Conservation (phyloP, 1,284 basidiomycete genomes). For the Somion occarium region DNA sequence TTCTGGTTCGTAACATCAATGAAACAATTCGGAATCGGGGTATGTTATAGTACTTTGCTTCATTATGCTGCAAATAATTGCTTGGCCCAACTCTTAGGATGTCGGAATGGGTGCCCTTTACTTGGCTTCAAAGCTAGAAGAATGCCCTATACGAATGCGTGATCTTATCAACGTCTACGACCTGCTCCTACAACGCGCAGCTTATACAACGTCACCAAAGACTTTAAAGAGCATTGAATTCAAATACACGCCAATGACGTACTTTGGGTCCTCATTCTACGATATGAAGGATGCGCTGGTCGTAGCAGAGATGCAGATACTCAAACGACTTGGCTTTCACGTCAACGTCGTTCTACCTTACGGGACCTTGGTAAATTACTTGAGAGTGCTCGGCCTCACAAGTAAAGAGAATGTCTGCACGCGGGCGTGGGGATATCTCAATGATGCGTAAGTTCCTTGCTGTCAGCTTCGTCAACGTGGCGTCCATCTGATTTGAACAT, state of each 20-base stretch:
- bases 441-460: constrained; percentile 70
- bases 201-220: constrained; percentile 33
- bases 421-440: constrained; percentile 85
- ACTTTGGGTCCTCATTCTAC: constrained; percentile 81
- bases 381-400: constrained; percentile 83
- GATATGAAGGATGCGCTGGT: constrained; percentile 88
- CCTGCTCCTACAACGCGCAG: constrained; percentile 67
- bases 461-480: not conserved
- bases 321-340: constrained; percentile 91
- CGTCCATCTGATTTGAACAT: constrained; percentile 10
- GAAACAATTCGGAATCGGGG: constrained; percentile 88
- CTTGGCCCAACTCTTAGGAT: constrained; percentile 50
- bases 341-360: constrained; percentile 90
- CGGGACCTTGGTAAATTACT: constrained; percentile 92
- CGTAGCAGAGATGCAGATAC: constrained; percentile 94
- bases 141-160: constrained; percentile 86
- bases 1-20: constrained; percentile 97
- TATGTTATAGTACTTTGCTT: constrained; percentile 37
- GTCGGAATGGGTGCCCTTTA: constrained; percentile 91
- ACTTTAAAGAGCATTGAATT: constrained; percentile 38
- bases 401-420: constrained; percentile 67
- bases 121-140: constrained; percentile 93
- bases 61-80: constrained; percentile 2
- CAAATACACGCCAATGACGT: constrained; percentile 79
- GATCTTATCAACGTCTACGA: constrained; percentile 96